Evolutionary conservation across 1,139 yeast species (phyloP).

Genomic region (Taiozyma sp.): DNA sequence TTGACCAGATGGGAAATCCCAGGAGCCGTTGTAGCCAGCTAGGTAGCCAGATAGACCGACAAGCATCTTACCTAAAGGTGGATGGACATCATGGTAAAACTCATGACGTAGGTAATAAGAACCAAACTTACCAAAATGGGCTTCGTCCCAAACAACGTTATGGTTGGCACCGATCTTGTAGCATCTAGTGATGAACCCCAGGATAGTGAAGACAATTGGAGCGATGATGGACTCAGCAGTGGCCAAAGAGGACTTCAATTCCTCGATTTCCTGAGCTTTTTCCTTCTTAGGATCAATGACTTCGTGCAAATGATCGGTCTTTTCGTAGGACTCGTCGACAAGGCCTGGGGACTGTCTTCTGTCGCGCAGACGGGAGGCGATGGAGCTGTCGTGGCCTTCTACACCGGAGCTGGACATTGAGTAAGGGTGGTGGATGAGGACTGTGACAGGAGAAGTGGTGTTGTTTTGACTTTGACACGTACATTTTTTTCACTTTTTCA

Average conservation of each 20-base stretch:
- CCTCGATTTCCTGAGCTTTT: slow-evolving; percentile 17
- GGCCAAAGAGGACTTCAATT: slow-evolving; percentile 21
- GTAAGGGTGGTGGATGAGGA: neutral
- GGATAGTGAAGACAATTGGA: slow-evolving; percentile 54
- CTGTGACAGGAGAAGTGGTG: neutral
- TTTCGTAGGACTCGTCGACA: neutral
- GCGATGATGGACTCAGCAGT: slow-evolving; percentile 41
- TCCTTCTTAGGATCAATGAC: slow-evolving; percentile 16
- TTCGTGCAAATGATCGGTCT: slow-evolving; percentile 5
- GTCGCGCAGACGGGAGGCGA: neutral
- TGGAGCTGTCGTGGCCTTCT: neutral
- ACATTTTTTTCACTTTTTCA: neutral
- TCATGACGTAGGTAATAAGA: slow-evolving; percentile 89
- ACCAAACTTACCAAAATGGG: slow-evolving; percentile 95
- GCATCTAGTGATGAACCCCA: slow-evolving; percentile 70
- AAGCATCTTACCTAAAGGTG: slow-evolving; percentile 96
- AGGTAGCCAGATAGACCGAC: slow-evolving; percentile 91
- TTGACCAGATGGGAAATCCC: slow-evolving; percentile 89
- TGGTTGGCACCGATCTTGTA: slow-evolving; percentile 65
- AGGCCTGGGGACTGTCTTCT: neutral
- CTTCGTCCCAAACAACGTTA: slow-evolving; percentile 94
- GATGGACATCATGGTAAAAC: slow-evolving; percentile 97
- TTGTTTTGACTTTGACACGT: neutral
- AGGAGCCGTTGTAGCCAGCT: slow-evolving; percentile 94
- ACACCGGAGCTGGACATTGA: slow-evolving; percentile 3